Evolutionary conservation across 495 filamentous ascomycete genomes (phyloP).

Genomic region (Penicillium herquei): DNA sequence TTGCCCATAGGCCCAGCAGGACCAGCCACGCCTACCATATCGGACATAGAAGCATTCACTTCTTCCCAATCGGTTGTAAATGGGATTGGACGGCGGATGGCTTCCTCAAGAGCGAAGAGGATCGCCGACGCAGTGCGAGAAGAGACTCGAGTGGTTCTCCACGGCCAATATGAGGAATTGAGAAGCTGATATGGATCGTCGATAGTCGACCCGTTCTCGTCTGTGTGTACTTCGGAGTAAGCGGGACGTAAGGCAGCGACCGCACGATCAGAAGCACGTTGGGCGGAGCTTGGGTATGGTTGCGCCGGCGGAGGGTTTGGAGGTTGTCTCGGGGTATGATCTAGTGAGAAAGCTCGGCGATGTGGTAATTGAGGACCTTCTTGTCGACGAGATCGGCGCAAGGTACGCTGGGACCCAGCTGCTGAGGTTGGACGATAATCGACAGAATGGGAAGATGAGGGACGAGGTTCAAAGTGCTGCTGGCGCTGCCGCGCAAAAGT

Average conservation of each 20-base stretch:
- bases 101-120: constrained; percentile 88
- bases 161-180: constrained; percentile 50
- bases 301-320: constrained; percentile 26
- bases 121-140: constrained; percentile 73
- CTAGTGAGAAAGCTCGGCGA: constrained; percentile 38
- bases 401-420: constrained; percentile 46
- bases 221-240: constrained; percentile 38
- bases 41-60: constrained; percentile 93
- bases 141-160: constrained; percentile 57
- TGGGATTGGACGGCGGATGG: constrained; percentile 74
- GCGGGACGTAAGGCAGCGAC: constrained; percentile 33
- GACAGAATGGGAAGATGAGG: constrained; percentile 31
- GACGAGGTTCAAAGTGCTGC: constrained; percentile 47
- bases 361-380: constrained; percentile 32
- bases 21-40: constrained; percentile 61
- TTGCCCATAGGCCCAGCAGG: constrained; percentile 36
- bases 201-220: constrained; percentile 38
- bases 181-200: constrained; percentile 36
- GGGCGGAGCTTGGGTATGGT: constrained; percentile 27
- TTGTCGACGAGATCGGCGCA: constrained; percentile 48
- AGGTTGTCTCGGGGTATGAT: constrained; percentile 23
- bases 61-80: constrained; percentile 85
- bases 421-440: constrained; percentile 51
- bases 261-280: constrained; percentile 19
- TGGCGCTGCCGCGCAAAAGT: constrained; percentile 57